Evolutionary conservation across 2,329 filamentous ascomycete species (phyloP), one percentile per base, ranked within the genome.

Genomic region (Aspergillus sp.): DNA sequence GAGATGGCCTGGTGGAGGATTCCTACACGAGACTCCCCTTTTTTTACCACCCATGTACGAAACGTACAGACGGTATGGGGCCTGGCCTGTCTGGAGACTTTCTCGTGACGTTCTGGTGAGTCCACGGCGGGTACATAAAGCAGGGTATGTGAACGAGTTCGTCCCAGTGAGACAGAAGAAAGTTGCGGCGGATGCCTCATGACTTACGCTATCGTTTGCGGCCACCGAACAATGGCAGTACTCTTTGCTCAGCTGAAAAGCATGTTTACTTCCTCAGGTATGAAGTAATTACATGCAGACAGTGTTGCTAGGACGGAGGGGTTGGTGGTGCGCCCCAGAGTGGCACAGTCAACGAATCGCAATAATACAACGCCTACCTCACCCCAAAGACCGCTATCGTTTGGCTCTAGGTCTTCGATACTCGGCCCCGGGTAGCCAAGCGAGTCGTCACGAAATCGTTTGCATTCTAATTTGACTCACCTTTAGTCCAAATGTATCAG

Each of bases 11-110:
- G 64, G 62, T 15, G 21, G 35, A 56, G 64, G 67, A 59, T 58
- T 59, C 60, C 56, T 65, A 64, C 62, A 64, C 65, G 68, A 65
- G 67, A 66, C 66, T 68, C 64, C 60, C 61, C 55, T 58, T 64
- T 62, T 63, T 63, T 65, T 66, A 62, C 64, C 66, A 68, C 68
- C 66, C 37, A 46, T 12, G 52, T 54, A 47, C 43, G 65, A 66
- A 62, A 62, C 59, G 66, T 66, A 67, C 64, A 58, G 64, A 67
- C 45, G 61, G 59, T 60, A 62, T 50, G 52, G 66, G 60, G 60
- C 45, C 62, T 62, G 63, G 57, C 52, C 59, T 60, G 58, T 43
- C 64, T 60, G 59, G 58, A 57, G 58, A 60, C 58, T 60, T 57
- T 54, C 45, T 45, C 40, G 53, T 60, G 50, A 48, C 53, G 60